These are phyloP conservation scores for Heliosperma pusillum DNA, from an alignment of 148 eudicot genomes.

Conservation along the genomic window DNA sequence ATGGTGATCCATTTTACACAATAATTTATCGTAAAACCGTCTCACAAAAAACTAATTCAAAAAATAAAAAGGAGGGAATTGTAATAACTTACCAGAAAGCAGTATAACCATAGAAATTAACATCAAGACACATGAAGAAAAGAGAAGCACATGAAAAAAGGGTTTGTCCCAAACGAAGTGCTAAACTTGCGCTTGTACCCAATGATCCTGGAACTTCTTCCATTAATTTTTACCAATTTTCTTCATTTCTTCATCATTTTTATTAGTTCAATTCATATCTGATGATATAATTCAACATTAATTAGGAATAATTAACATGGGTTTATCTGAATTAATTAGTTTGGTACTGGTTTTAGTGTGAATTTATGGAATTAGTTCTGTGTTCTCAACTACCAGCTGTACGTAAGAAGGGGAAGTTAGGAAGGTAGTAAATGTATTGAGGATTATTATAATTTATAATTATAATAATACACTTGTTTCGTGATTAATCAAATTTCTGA, in stretches of 20 bases:
- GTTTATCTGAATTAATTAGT: not conserved
- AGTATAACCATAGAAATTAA: conserved; percentile 62
- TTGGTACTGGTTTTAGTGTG: not conserved
- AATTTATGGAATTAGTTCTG: too few species aligned
- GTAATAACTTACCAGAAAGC: conserved; percentile 56
- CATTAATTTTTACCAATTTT: conserved; percentile 26
- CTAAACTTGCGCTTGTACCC: conserved; percentile 78
- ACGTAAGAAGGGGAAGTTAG: not conserved
- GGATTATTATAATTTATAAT: too few species aligned
- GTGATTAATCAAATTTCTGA: not conserved
- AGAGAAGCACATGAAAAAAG: conserved; percentile 64
- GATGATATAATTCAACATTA: not conserved
- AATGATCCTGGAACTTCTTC: conserved; percentile 66
- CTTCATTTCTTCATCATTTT: not conserved
- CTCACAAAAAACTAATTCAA: not conserved
- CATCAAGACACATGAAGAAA: conserved; percentile 76
- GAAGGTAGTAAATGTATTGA: not conserved
- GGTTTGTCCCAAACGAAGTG: conserved; percentile 62
- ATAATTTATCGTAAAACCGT: not conserved
- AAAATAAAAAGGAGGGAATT: not conserved
- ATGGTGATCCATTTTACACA: too few species aligned
- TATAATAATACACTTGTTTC: not conserved
- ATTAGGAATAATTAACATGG: not conserved
- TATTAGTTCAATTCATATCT: not conserved
- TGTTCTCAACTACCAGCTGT: not conserved